These are phyloP conservation scores for Hypoxylon rubiginosum DNA, from an alignment of 2,329 filamentous ascomycete genomes.

Conservation along the genomic window DNA sequence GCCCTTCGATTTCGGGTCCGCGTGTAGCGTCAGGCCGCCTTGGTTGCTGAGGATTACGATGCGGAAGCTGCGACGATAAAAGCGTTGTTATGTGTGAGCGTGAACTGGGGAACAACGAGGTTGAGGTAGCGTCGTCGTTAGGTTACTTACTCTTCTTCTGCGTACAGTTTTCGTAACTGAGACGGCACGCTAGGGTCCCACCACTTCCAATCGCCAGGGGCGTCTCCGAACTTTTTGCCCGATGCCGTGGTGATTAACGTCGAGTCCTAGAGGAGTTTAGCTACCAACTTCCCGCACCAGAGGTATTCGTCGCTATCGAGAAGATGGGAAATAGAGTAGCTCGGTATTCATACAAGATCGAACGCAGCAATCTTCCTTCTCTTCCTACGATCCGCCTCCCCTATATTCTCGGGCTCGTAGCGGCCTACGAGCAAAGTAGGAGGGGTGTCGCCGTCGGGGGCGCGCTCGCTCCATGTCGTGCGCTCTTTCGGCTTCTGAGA, in stretches of 20 bases:
- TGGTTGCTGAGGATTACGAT: constrained; percentile 92
- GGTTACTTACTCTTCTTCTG: constrained; percentile 71
- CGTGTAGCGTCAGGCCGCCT: constrained; percentile 81
- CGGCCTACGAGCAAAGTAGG: constrained; percentile 80
- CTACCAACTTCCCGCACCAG: constrained; percentile 12
- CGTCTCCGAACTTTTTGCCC: constrained; percentile 80
- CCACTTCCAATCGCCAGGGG: constrained; percentile 92
- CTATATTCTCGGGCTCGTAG: constrained; percentile 66
- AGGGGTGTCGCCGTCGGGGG: constrained; percentile 62
- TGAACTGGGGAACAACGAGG: neutral
- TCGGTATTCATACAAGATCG: constrained; percentile 66
- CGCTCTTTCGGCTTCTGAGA: constrained; percentile 87
- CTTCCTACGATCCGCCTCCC: constrained; percentile 49
- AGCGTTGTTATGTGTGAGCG: constrained; percentile 8
- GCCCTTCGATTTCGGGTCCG: constrained; percentile 73
- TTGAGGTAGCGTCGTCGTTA: neutral
- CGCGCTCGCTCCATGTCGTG: constrained; percentile 77
- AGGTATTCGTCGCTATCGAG: neutral
- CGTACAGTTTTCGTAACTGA: constrained; percentile 74
- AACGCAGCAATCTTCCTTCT: constrained; percentile 77
- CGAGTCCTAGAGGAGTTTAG: constrained; percentile 73
- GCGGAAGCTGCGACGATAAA: constrained; percentile 71
- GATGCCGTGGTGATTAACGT: constrained; percentile 86
- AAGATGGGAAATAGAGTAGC: neutral
- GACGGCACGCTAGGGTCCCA: constrained; percentile 81